These are phyloP conservation scores for Fusarium sacchari DNA, from an alignment of 2,329 filamentous ascomycete species.

Conservation along the genomic window DNA sequence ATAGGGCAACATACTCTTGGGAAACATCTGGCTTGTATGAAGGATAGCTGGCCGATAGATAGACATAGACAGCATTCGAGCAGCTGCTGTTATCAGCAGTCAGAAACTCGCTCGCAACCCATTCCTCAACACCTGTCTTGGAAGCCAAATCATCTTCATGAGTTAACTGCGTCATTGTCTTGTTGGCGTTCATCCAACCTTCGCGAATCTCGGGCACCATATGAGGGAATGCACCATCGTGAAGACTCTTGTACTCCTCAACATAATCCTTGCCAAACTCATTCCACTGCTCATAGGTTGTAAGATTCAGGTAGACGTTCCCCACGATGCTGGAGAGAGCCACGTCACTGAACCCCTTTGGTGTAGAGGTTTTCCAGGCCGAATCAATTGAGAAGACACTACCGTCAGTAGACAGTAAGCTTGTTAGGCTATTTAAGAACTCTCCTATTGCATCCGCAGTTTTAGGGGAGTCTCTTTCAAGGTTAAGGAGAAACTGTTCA, in stretches of 20 bases:
- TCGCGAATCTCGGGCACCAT: background rate
- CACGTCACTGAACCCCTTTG: background rate
- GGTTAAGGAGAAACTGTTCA: background rate
- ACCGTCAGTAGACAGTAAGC: background rate
- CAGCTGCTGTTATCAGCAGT: background rate
- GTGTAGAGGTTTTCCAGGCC: background rate
- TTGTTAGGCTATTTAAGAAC: background rate
- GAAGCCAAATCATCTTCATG: background rate
- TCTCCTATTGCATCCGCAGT: background rate
- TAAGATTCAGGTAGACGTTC: background rate
- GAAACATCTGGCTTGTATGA: conserved; percentile 25
- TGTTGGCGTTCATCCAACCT: background rate
- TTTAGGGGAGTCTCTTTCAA: rapidly evolving
- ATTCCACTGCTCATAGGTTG: conserved; percentile 11
- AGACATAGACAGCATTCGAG: conserved; percentile 16
- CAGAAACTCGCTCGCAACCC: background rate
- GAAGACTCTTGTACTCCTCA: background rate
- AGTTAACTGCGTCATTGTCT: background rate
- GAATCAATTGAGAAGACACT: background rate
- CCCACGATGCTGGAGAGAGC: background rate
- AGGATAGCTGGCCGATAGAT: background rate
- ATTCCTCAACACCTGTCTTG: conserved; percentile 1
- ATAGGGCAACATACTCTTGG: background rate
- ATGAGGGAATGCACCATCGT: conserved; percentile 2
- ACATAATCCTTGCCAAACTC: background rate